Base-by-base conservation (phyloP, 192 early-diverging fungal species). In the Gaertneriomyces sp. region DNA sequence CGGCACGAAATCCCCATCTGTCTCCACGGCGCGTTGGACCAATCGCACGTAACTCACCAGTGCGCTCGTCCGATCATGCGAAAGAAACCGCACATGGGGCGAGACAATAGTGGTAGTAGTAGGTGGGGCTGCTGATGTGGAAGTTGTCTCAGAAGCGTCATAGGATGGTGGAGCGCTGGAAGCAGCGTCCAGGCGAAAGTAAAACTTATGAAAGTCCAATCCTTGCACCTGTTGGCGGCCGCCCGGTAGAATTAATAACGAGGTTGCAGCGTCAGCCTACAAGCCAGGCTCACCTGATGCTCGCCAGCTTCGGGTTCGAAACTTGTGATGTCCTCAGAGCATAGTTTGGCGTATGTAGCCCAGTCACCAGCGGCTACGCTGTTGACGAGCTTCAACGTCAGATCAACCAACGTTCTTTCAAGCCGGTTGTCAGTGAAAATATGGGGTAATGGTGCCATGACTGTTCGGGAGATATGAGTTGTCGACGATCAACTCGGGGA, bases 151-250 rank as follows among this genome's bases (percentile, higher is more conserved):
- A n/a, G 56, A n/a, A n/a, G 7, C 56, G 7, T 38, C 56, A 20
- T 64, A 64, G 0, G 55, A 1, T 33, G 60, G 59, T 0, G 63
- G 47, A 39, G 58, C 63, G 53, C 42, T 33, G 11, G 50, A 19
- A 10, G 58, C 43, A 16, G 43, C 17, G 9, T 44, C 59, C 17
- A 72, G 60, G 14, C 54, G 57, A 58, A 80, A 80, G 70, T 70
- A 80, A 71, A 71, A 77, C 43, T 71, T 66, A 71, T 81, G 79
- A 60, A 81, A 81, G 14, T 64, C 68, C 1, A 77, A 61, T 39
- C 79, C 79, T 51, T 67, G 55, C 14, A 81, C 73, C 45, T 69
- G 52, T 39, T 70, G 73, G 4, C 4, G 33, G 25, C 43, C 20
- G 16, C 1, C 12, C n/a, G 10, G n/a, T 61, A 1, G 39, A 40